Percentiles rank a stretch among this genome's conserved stretches.
phyloP scores from a whole-genome alignment of 768 basidiomycete species.

The Rhizopogon roseolus region DNA sequence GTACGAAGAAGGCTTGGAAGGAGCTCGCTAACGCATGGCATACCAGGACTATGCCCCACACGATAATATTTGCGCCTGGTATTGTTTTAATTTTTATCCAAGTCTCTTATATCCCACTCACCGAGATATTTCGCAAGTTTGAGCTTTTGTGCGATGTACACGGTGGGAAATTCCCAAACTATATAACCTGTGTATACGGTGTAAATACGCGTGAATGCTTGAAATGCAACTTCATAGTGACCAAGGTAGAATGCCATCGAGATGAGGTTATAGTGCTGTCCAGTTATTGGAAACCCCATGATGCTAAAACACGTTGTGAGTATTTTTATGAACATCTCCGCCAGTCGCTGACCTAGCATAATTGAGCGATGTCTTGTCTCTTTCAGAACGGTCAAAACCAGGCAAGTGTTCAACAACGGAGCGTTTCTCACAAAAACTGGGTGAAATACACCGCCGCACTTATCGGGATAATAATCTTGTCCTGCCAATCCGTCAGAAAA shows the following conservation, averaged over 20 bases:
- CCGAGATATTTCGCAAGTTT: slow-evolving; percentile 34
- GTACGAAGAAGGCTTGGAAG: slow-evolving; percentile 33
- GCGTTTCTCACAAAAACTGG: slow-evolving; percentile 26
- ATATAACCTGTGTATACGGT: slow-evolving; percentile 20
- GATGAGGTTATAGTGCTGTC: slow-evolving; percentile 54
- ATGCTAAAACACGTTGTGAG: slow-evolving; percentile 16
- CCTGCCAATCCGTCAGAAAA: slow-evolving; percentile 14
- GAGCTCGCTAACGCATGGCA: slow-evolving; percentile 28
- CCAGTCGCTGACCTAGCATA: slow-evolving; percentile 29
- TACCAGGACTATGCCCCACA: slow-evolving; percentile 35
- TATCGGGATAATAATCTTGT: slow-evolving; percentile 31
- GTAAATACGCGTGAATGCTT: not conserved
- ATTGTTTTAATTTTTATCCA: not conserved
- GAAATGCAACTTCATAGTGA: slow-evolving; percentile 11
- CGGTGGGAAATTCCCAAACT: slow-evolving; percentile 35
- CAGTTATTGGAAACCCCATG: slow-evolving; percentile 21
- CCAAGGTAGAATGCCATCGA: slow-evolving; percentile 59
- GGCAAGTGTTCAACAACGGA: not conserved
- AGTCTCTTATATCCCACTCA: slow-evolving; percentile 7
- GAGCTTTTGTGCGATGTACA: slow-evolving; percentile 35
- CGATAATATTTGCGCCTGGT: slow-evolving; percentile 30
- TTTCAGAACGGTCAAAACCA: slow-evolving; percentile 3
- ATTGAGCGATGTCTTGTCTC: slow-evolving; percentile 38
- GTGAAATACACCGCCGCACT: slow-evolving; percentile 39
- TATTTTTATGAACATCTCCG: not conserved